Evolutionary conservation across 129 eudicot species (phyloP).

Genomic region (Pittosporum tobira): DNA sequence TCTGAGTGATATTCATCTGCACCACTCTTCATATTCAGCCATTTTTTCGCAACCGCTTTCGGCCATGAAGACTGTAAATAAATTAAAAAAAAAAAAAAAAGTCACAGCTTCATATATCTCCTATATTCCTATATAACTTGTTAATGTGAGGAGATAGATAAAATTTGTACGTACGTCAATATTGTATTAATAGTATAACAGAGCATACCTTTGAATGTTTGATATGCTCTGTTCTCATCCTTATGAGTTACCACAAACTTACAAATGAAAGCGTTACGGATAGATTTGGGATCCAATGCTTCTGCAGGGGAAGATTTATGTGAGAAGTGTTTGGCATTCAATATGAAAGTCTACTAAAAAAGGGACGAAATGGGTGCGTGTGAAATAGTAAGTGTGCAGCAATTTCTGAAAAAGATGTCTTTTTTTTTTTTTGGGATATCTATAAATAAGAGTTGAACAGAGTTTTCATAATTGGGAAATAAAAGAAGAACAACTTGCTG

Average conservation of each 20-base stretch:
- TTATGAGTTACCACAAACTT: background rate
- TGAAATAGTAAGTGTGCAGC: background rate
- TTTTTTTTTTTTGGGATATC: background rate
- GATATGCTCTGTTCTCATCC: conserved; percentile 44
- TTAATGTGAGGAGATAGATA: background rate
- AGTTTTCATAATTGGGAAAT: conserved; percentile 19
- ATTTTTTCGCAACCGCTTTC: conserved; percentile 51
- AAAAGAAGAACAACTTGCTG: conserved; percentile 51
- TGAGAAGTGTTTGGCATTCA: background rate
- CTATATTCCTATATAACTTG: background rate
- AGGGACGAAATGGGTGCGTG: background rate
- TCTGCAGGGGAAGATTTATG: background rate
- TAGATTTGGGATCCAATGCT: conserved; percentile 2
- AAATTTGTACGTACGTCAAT: no score
- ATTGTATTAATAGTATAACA: no score
- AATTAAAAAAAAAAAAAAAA: background rate
- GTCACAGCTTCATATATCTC: background rate
- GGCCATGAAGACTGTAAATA: conserved; percentile 75
- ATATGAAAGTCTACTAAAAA: conserved; percentile 9
- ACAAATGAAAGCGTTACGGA: conserved; percentile 1
- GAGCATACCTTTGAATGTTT: conserved; percentile 34
- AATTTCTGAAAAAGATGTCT: background rate
- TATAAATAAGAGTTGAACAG: conserved; percentile 5
- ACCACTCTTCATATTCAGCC: conserved; percentile 52
- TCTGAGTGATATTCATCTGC: conserved; percentile 51